Base-by-base conservation (phyloP, 2,329 filamentous ascomycete genomes). In the Shiraia sp. region DNA sequence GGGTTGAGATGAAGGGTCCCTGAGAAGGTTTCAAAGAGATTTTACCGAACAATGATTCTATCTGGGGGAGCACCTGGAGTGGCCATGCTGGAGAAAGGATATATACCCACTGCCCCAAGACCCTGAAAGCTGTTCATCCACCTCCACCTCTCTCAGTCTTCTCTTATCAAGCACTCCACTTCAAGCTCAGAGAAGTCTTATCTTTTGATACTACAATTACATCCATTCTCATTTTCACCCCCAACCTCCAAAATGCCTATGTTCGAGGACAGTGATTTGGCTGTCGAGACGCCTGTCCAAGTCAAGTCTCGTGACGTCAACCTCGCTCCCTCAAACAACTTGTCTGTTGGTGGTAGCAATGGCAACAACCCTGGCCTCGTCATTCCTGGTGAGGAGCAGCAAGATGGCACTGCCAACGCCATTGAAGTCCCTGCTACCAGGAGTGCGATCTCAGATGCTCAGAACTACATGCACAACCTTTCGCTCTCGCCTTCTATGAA, bases 391-490 rank as follows among this genome's bases (percentile, higher is more conserved):
- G 58, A 70, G 42, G 65, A 51, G 47, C 58, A 61, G 32, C 61
- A 59, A 41, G 53, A 70, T 36, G 71, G 65, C 37, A 57, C 52
- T 10, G 41, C 24, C 32, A 70, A 75, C 45, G 75, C 82, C 30
- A 80, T 89, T 59, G 86, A 89, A 71, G 77, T 90, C 32, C 85
- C 86, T 28, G 85, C 86, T 16, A 80, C 83, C 40, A 74, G 83
- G 53, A 86, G 82, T 39, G 79, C 83, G 39, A 80, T 87, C 50
- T 83, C 85, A 23, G 83, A 90, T 71, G 81, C 81, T 17, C 72
- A 79, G 31, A 76, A 79, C 53, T 85, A 84, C 70, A 88, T 89
- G 85, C 86, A 89, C 77, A 83, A 80, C 59, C 75, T 90, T 59
- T 87, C 82, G 59, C 72, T 84, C 32, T 75, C 79, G 10, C 85